phyloP scores from a whole-genome alignment of 2,329 filamentous ascomycete species.

The Hymenoscyphus scutula region DNA sequence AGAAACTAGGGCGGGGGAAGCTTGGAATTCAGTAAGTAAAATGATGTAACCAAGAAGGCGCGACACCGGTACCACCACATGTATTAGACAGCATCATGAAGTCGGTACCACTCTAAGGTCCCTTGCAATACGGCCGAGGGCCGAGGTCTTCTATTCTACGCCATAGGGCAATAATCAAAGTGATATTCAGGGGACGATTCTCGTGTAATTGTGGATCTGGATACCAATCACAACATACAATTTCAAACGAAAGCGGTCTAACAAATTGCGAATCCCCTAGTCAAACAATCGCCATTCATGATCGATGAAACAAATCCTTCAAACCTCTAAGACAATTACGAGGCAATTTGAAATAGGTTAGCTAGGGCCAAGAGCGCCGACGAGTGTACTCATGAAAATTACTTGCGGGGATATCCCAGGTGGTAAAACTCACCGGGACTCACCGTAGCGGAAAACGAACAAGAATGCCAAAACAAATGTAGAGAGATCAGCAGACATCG shows the following conservation, averaged over 20 bases:
- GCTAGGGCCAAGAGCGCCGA: background rate
- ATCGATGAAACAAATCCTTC: background rate
- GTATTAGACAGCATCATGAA: background rate
- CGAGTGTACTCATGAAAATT: background rate
- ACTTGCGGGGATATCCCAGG: background rate
- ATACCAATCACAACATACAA: background rate
- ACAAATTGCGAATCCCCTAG: background rate
- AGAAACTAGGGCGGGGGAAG: background rate
- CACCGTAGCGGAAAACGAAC: background rate
- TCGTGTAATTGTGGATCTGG: background rate
- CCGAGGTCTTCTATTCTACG: background rate
- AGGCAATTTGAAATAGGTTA: background rate
- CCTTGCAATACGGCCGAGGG: background rate
- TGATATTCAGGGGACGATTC: background rate
- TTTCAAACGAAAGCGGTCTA: background rate
- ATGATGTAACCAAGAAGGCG: background rate
- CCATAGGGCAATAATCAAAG: constrained; percentile 1
- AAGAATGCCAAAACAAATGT: background rate
- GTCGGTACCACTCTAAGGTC: background rate
- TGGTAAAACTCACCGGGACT: background rate
- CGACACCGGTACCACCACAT: background rate
- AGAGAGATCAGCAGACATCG: background rate
- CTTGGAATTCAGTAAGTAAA: background rate
- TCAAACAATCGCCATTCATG: background rate
- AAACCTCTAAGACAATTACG: background rate